Evolutionary conservation across 306 rosid species (phyloP).

Genomic region (Albizia julibrissin): DNA sequence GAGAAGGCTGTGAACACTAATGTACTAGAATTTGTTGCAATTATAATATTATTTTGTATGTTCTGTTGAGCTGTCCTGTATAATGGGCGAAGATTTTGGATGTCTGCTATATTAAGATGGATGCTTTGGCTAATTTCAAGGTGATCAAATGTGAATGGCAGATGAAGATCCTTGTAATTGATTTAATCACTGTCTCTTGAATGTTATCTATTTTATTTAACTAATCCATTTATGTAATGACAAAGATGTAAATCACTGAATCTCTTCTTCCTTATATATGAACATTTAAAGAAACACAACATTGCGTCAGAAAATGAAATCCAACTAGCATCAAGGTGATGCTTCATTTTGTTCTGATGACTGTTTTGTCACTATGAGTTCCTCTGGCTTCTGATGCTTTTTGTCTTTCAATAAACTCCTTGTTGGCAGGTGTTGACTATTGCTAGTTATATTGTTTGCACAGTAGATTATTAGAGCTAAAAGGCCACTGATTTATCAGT

Average conservation of each 20-base stretch:
- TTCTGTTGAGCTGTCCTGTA: neutral
- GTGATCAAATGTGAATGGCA: slow-evolving; percentile 13
- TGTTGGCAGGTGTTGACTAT: slow-evolving; percentile 2
- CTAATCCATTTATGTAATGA: neutral
- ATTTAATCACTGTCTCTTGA: neutral
- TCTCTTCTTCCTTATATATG: neutral
- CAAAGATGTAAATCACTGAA: neutral
- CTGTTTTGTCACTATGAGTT: neutral
- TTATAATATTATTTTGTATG: neutral
- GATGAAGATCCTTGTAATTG: neutral
- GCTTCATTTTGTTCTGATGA: slow-evolving; percentile 3
- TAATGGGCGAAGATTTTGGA: neutral
- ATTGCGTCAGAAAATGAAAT: neutral
- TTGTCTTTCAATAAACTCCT: neutral
- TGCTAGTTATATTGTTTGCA: slow-evolving; percentile 4
- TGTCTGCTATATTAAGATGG: neutral
- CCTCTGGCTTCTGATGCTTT: neutral
- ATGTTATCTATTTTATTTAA: neutral
- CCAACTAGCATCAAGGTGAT: neutral
- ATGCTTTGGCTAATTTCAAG: slow-evolving; percentile 21
- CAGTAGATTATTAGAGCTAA: slow-evolving; percentile 2
- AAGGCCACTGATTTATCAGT: slow-evolving; percentile 23
- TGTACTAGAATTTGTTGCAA: neutral
- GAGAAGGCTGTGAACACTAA: neutral
- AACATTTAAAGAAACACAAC: neutral